phyloP scores from a whole-genome alignment of 108 stramenopile species.

The Craspedostauros australis region DNA sequence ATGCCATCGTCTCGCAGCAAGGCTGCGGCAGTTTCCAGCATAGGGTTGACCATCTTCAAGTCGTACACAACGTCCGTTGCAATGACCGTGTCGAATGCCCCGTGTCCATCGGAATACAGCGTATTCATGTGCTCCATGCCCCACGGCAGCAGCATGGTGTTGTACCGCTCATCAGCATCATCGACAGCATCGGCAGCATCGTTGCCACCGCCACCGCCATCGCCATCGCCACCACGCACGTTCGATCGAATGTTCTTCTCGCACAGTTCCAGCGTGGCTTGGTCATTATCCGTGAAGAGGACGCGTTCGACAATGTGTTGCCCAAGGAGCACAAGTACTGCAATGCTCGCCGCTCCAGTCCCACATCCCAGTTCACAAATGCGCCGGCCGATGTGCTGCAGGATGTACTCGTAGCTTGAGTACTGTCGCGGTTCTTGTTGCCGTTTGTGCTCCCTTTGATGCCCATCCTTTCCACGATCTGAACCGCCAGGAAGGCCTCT shows the following conservation, averaged over 20 bases:
- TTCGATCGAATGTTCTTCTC: constrained; percentile 32
- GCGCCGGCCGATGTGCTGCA: no score
- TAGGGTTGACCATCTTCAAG: constrained; percentile 27
- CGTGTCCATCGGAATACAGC: not conserved
- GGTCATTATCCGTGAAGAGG: constrained; percentile 40
- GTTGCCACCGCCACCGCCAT: not conserved
- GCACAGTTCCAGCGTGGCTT: constrained; percentile 29
- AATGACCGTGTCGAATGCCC: constrained; percentile 28
- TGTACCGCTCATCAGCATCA: not conserved
- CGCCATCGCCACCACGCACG: constrained; percentile 7
- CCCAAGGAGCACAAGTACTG: constrained; percentile 6
- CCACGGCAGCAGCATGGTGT: not conserved
- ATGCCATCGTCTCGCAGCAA: constrained; percentile 2
- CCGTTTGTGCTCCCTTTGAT: not conserved
- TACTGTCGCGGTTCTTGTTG: not conserved
- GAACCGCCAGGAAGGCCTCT: not conserved
- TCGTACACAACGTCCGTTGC: constrained; percentile 63
- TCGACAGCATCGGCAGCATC: not conserved
- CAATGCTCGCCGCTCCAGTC: constrained; percentile 38
- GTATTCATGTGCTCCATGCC: not conserved
- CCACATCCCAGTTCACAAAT: constrained; percentile 48
- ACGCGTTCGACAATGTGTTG: constrained; percentile 4
- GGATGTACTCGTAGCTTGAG: no score
- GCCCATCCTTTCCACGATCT: not conserved
- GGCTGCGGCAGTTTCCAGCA: constrained; percentile 21